phyloP scores from a whole-genome alignment of 192 early-diverging fungal species.

The Obelidium mucronatum region DNA sequence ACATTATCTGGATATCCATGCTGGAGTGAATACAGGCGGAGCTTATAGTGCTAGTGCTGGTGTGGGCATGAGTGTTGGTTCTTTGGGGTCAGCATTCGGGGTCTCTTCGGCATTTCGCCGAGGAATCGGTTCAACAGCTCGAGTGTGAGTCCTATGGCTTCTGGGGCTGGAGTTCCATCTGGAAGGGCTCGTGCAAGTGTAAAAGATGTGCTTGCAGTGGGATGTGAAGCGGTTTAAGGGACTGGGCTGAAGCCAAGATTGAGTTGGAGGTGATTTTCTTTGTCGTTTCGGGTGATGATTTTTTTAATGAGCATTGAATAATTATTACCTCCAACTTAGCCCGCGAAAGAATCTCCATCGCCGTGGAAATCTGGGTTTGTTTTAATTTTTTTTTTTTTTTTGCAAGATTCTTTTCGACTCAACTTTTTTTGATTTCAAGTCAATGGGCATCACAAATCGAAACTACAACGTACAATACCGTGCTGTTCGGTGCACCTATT shows the following conservation, averaged over 20 bases:
- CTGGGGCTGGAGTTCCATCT: too few species aligned
- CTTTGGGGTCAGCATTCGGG: background rate
- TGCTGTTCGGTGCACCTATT: constrained; percentile 35
- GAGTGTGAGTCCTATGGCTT: background rate
- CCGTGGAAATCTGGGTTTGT: constrained; percentile 19
- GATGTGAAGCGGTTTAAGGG: constrained; percentile 38
- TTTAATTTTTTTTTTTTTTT: too few species aligned
- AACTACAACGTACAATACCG: constrained; percentile 37
- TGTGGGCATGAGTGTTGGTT: background rate
- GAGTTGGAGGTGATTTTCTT: constrained; percentile 29
- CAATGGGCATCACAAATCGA: constrained; percentile 44
- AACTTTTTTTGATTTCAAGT: background rate
- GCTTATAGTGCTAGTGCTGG: background rate
- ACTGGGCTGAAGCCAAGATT: constrained; percentile 48
- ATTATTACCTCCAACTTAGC: background rate
- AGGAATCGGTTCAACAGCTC: background rate
- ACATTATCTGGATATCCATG: constrained; percentile 50
- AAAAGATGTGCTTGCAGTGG: constrained; percentile 51
- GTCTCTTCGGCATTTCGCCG: background rate
- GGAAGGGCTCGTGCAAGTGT: constrained; percentile 27
- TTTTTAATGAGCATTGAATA: constrained; percentile 3
- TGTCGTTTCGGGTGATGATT: background rate
- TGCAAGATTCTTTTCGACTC: constrained; percentile 7
- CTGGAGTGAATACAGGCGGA: background rate
- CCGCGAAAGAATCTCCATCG: background rate